Percentiles rank a stretch among this genome's conserved stretches.
phyloP scores from a whole-genome alignment of 768 basidiomycete species.

The Leccinum rimulosum region DNA sequence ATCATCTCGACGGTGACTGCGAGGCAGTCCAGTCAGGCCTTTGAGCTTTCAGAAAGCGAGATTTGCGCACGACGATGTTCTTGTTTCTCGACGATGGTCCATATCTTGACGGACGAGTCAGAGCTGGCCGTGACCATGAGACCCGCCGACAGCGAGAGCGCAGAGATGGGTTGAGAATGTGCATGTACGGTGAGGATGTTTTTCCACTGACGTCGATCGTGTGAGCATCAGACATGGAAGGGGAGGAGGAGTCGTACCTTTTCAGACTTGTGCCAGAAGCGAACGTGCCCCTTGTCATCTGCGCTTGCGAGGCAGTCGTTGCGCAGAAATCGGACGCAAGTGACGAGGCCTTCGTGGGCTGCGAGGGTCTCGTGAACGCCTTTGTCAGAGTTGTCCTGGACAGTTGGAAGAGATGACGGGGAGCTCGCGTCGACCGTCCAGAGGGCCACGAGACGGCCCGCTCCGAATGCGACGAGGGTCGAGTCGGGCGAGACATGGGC shows the following conservation, averaged over 20 bases:
- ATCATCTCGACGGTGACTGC: conserved; percentile 40
- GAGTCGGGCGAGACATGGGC: conserved; percentile 35
- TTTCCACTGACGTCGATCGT: conserved; percentile 52
- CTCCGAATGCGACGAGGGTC: conserved; percentile 52
- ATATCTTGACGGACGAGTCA: conserved; percentile 76
- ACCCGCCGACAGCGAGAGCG: conserved; percentile 50
- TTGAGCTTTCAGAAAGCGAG: background rate
- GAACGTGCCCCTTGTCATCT: conserved; percentile 70
- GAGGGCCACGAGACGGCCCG: conserved; percentile 53
- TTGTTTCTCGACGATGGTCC: conserved; percentile 42
- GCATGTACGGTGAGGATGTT: conserved; percentile 44
- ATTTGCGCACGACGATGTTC: conserved; percentile 34
- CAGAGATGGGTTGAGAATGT: conserved; percentile 69
- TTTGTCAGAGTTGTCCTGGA: conserved; percentile 45
- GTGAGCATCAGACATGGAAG: conserved; percentile 6
- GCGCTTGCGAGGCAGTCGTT: conserved; percentile 59
- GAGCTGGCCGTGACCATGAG: conserved; percentile 77
- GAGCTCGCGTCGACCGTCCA: conserved; percentile 43
- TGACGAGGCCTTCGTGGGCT: conserved; percentile 72
- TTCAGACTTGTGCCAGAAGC: conserved; percentile 53
- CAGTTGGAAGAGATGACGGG: conserved; percentile 6
- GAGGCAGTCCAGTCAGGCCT: background rate
- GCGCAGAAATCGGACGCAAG: conserved; percentile 68
- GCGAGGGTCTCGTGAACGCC: conserved; percentile 71
- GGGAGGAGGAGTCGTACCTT: conserved; percentile 15